Evolutionary conservation across 2,329 filamentous ascomycete species (phyloP), one percentile per base, ranked within the genome.

Genomic region (Aphanoascus verrucosus): DNA sequence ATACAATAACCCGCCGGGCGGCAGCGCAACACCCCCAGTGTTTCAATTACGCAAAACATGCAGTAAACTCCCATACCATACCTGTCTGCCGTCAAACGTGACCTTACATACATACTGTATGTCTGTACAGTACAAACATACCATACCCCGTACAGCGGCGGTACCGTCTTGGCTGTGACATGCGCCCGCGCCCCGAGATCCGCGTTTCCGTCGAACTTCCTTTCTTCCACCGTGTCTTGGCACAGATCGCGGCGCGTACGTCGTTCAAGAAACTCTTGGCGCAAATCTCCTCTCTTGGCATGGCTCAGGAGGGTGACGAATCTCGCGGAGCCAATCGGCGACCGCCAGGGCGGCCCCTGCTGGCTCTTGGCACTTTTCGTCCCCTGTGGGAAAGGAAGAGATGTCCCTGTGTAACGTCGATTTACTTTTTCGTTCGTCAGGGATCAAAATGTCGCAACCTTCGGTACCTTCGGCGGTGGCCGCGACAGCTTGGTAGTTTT

Each of bases 261-360:
- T 34, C 48, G 12, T 50, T 50, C 48, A 38, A 50, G 37, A 50
- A 50, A 43, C 14, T 32, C 48, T 50, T 50, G 48, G 48, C 48
- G 48, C 48, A 50, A 50, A 50, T 50, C 48, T 50, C 48, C 48
- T 50, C 48, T 50, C 48, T 50, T 50, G 48, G 48, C 48, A 19
- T 9, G 23, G 23, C 17, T 34, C 47, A 49, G 47, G 38, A n/a
- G 20, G 31, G 48, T 42, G 38, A 50, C 48, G 38, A 43, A 43
- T 34, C 23, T 7, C 48, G n/a, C 48, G 48, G 48, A 50, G 12
- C 48, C 48, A 50, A 50, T 50, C 48, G 38, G 48, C 23, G 37
- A 14, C 32, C 12, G 31, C 20, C 44, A 47, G 34, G 23, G 1
- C 4, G 32, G 11, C 5, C 14, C 9, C n/a, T 48, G 32, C n/a